phyloP scores from a whole-genome alignment of 2,329 filamentous ascomycete species.

The Colletotrichum magnum region DNA sequence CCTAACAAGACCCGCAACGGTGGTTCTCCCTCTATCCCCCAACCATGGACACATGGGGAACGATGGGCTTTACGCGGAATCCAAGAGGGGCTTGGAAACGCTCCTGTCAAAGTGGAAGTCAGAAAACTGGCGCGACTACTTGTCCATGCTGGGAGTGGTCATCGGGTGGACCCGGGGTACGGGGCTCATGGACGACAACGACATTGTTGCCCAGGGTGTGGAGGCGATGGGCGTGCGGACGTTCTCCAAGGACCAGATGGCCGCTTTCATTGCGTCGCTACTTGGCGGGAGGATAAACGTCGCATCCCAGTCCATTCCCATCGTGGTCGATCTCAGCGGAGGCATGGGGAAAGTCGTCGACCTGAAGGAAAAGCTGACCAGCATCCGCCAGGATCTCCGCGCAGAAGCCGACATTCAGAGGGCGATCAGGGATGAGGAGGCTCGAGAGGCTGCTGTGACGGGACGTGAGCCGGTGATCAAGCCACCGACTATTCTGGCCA shows the following conservation, averaged over 20 bases:
- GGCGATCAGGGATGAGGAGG: conserved; percentile 95
- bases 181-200: conserved; percentile 97
- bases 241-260: conserved; percentile 99
- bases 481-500: conserved; percentile 92
- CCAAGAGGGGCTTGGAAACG: conserved; percentile 95
- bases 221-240: conserved; percentile 97
- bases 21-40: conserved; percentile 93
- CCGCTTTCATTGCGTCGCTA: conserved; percentile 94
- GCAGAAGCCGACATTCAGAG: conserved; percentile 93
- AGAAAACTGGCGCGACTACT: conserved; percentile 96
- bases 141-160: conserved; percentile 97
- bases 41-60: conserved; percentile 99
- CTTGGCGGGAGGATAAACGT: conserved; percentile 95
- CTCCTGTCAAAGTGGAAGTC: conserved; percentile 99
- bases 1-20: conserved; percentile 94
- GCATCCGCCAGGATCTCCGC: conserved; percentile 91
- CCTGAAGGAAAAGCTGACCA: conserved; percentile 92
- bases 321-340: conserved; percentile 97
- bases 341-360: conserved; percentile 97
- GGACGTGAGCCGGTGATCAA: conserved; percentile 91
- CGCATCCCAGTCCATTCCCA: conserved; percentile 92
- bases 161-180: conserved; percentile 99
- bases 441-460: conserved; percentile 97
- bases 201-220: conserved; percentile 95
- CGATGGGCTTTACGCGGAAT: conserved; percentile 97